These are phyloP conservation scores for Leccinellum albellum DNA, from an alignment of 768 basidiomycete genomes.

Conservation along the genomic window DNA sequence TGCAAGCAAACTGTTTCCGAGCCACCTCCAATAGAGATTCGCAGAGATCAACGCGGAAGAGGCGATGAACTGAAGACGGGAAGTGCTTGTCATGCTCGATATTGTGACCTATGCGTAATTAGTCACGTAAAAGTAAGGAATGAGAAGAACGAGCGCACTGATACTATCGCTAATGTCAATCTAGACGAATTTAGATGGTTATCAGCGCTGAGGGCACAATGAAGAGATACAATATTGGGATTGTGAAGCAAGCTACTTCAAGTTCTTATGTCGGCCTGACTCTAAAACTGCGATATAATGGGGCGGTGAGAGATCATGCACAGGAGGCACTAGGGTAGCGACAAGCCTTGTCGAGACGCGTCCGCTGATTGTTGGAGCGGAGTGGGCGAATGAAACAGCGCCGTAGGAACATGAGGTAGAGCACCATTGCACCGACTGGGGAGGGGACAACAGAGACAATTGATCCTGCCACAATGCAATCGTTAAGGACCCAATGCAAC, in stretches of 20 bases:
- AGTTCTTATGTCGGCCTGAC: conserved; percentile 64
- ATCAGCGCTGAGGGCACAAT: conserved; percentile 42
- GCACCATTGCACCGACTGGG: conserved; percentile 26
- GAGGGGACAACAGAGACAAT: conserved; percentile 18
- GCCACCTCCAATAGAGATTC: conserved; percentile 68
- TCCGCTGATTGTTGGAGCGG: conserved; percentile 37
- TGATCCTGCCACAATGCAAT: conserved; percentile 24
- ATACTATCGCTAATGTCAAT: conserved; percentile 81
- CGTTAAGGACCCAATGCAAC: conserved; percentile 27
- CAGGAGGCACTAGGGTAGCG: neutral
- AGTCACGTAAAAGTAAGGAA: neutral
- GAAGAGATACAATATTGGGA: conserved; percentile 58
- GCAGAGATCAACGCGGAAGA: conserved; percentile 72
- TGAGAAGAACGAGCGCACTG: conserved; percentile 28
- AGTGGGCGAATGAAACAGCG: conserved; percentile 47
- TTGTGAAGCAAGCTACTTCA: conserved; percentile 59
- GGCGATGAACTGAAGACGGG: too few species aligned
- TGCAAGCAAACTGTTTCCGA: conserved; percentile 54
- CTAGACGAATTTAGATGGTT: conserved; percentile 57
- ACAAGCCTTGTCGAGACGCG: conserved; percentile 41
- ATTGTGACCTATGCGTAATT: conserved; percentile 40
- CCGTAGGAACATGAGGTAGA: conserved; percentile 46
- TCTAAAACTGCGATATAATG: conserved; percentile 48
- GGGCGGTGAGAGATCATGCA: neutral
- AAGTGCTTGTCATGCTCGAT: conserved; percentile 61